Percentiles rank a stretch among this genome's conserved stretches.
Evolutionary conservation across 2,329 filamentous ascomycete species (phyloP).

Genomic region (Phyllosticta citrichinensis): DNA sequence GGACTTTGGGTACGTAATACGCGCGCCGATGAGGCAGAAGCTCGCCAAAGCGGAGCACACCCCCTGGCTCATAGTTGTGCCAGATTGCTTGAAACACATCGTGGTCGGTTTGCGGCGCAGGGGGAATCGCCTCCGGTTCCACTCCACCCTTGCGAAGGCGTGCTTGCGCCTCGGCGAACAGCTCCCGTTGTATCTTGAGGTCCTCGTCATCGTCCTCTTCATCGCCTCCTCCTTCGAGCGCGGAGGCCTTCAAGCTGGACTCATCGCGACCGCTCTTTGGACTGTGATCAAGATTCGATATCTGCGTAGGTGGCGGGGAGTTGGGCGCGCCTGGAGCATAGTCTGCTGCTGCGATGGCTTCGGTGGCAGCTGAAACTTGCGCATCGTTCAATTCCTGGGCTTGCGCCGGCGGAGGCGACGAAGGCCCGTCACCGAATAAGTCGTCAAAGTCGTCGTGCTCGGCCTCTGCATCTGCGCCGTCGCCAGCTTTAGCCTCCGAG

Average conservation of each 20-base stretch:
- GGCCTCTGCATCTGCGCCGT: conserved; percentile 12
- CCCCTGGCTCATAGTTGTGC: conserved; percentile 68
- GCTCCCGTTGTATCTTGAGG: conserved; percentile 23
- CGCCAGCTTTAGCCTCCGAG: conserved; percentile 9
- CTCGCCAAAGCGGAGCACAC: conserved; percentile 68
- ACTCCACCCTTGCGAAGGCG: conserved; percentile 26
- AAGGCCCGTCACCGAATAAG: conserved; percentile 53
- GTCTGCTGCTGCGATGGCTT: not conserved
- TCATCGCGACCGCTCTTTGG: conserved; percentile 6
- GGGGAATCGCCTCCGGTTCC: conserved; percentile 45
- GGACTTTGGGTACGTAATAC: conserved; percentile 67
- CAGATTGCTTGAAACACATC: conserved; percentile 72
- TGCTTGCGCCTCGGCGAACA: conserved; percentile 26
- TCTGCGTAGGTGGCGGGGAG: not conserved
- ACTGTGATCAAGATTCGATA: not conserved
- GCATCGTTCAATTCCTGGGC: not conserved
- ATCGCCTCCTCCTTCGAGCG: conserved; percentile 4
- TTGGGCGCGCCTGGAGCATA: not conserved
- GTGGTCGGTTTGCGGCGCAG: conserved; percentile 60
- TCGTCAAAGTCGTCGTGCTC: conserved; percentile 43
- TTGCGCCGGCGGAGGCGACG: conserved; percentile 12
- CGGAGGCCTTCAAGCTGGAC: not conserved
- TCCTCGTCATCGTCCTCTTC: conserved; percentile 25
- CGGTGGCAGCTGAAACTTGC: not conserved
- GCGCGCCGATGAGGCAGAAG: conserved; percentile 74